These are phyloP conservation scores for Echeveria elegans DNA, from an alignment of 164 flowering plant species.

Conservation along the genomic window DNA sequence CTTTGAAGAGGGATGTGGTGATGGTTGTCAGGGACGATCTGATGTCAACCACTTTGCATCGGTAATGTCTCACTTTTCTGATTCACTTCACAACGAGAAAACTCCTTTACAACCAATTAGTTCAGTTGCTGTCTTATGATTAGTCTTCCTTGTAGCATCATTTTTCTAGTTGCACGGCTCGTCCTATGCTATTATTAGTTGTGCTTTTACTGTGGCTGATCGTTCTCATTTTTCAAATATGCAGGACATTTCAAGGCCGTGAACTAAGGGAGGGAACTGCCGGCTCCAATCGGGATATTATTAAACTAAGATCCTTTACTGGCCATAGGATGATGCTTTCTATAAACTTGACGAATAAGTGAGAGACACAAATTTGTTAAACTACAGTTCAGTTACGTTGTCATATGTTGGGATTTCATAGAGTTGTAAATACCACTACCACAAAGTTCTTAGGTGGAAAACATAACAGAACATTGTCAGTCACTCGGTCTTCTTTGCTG, in stretches of 20 bases:
- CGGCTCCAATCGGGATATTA: slow-evolving; percentile 64
- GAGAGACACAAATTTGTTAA: not conserved
- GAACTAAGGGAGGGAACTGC: slow-evolving; percentile 43
- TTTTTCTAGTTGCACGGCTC: no score
- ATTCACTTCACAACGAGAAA: no score
- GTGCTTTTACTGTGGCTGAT: not conserved
- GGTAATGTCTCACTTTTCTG: slow-evolving; percentile 6
- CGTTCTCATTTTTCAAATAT: not conserved
- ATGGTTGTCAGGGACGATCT: slow-evolving; percentile 45
- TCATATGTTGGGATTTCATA: not conserved
- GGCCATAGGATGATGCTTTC: not conserved
- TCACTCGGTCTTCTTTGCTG: no score
- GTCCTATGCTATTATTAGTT: not conserved
- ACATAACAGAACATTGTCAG: no score
- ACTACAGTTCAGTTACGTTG: not conserved
- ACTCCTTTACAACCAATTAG: no score
- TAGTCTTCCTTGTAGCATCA: no score
- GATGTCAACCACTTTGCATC: slow-evolving; percentile 52
- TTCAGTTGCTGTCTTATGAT: no score
- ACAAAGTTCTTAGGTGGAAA: no score
- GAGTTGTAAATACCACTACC: not conserved
- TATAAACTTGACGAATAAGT: not conserved
- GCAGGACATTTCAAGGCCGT: slow-evolving; percentile 55
- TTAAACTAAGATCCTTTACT: slow-evolving; percentile 12
- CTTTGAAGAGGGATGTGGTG: no score